phyloP scores from a whole-genome alignment of 2,329 filamentous ascomycete genomes.

The Aspergillus felis region DNA sequence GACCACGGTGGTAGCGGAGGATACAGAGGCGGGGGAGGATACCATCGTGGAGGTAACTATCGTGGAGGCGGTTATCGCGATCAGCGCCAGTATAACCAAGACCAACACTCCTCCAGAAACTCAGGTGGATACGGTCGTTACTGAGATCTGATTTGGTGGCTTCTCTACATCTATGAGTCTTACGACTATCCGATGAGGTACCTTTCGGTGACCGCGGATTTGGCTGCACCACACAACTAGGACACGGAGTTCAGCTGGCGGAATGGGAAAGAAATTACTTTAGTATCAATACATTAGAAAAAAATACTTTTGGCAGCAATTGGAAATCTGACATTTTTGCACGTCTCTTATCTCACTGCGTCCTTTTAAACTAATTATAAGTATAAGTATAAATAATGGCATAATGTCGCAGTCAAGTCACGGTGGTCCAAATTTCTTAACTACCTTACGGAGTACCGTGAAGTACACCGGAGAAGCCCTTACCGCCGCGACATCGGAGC shows the following conservation, averaged over 20 bases:
- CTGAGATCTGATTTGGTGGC: slow-evolving; percentile 12
- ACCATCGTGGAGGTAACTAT: slow-evolving; percentile 17
- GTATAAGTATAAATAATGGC: neutral
- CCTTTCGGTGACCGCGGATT: neutral
- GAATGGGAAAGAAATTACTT: neutral
- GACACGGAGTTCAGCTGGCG: neutral
- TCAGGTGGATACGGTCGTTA: slow-evolving; percentile 40
- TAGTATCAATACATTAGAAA: neutral
- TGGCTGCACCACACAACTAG: too few species aligned
- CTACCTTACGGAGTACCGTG: neutral
- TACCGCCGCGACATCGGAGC: slow-evolving; percentile 14
- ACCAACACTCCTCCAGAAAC: slow-evolving; percentile 28
- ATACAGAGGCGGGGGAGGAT: slow-evolving; percentile 22
- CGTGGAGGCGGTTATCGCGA: slow-evolving; percentile 22
- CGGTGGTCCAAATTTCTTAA: neutral
- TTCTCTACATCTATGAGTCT: neutral
- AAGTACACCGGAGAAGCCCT: neutral
- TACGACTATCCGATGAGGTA: neutral
- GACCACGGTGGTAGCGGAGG: slow-evolving; percentile 22
- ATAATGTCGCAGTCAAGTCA: neutral
- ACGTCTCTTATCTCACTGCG: neutral
- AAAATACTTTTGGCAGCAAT: neutral
- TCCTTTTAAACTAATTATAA: neutral
- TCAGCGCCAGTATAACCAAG: slow-evolving; percentile 22
- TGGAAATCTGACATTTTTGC: neutral